Evolutionary conservation across 2,329 filamentous ascomycete species (phyloP).

Genomic region (Colletotrichum abscissum): DNA sequence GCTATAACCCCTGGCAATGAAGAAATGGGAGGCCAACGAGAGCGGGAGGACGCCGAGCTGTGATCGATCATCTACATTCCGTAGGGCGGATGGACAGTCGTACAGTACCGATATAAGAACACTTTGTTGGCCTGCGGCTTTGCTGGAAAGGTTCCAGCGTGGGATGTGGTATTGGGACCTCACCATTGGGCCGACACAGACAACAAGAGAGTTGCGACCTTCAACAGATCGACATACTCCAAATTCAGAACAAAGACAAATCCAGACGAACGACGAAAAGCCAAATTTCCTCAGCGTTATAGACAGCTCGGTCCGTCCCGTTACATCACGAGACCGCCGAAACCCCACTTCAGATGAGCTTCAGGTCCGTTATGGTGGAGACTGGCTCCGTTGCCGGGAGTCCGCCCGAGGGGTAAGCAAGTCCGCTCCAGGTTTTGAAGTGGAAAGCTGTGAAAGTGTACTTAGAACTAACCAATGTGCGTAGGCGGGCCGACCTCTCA

Average conservation of each 20-base stretch:
- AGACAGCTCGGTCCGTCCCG: conserved; percentile 16
- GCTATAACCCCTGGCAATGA: not conserved
- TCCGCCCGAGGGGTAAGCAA: conserved; percentile 11
- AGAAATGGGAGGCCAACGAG: not conserved
- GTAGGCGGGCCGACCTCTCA: conserved; percentile 33
- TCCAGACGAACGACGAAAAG: conserved; percentile 18
- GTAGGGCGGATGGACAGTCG: not conserved
- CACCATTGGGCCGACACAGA: not conserved
- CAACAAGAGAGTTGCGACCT: not conserved
- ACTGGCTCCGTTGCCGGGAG: conserved; percentile 21
- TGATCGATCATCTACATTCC: not conserved
- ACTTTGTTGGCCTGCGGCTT: not conserved
- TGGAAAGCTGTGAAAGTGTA: not conserved
- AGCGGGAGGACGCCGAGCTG: not conserved
- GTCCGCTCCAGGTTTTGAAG: not conserved
- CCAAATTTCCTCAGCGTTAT: not conserved
- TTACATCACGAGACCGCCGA: not conserved
- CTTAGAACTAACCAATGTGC: not conserved
- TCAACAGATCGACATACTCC: not conserved
- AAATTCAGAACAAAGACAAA: not conserved
- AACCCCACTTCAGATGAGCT: conserved; percentile 24
- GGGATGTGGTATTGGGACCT: not conserved
- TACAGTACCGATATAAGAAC: conserved; percentile 4
- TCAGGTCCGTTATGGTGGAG: conserved; percentile 29
- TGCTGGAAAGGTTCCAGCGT: not conserved